phyloP scores from a whole-genome alignment of 2,329 filamentous ascomycete species.

The Fusarium verticillioides region DNA sequence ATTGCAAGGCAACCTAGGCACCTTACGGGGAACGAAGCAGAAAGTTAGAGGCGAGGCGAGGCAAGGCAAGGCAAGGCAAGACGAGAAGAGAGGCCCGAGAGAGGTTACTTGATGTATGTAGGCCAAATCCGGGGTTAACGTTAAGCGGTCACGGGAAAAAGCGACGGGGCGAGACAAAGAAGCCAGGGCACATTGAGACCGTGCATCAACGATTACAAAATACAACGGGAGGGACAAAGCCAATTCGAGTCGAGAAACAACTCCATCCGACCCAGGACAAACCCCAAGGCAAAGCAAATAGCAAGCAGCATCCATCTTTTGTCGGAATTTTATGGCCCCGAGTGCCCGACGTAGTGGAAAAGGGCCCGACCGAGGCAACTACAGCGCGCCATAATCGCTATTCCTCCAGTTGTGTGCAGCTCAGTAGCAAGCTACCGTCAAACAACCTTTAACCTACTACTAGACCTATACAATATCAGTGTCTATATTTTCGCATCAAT shows the following conservation, averaged over 20 bases:
- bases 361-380: conserved; percentile 27
- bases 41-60: conserved; percentile 10
- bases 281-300: conserved; percentile 21
- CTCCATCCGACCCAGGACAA: conserved; percentile 30
- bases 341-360: conserved; percentile 24
- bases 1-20: conserved; percentile 8
- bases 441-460: background rate
- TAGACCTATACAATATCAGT: background rate
- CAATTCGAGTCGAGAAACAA: conserved; percentile 39
- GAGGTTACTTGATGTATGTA: conserved; percentile 25
- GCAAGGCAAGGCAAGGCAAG: conserved; percentile 7
- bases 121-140: conserved; percentile 26
- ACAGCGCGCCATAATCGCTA: background rate
- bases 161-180: conserved; percentile 19
- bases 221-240: conserved; percentile 38
- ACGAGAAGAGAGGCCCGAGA: conserved; percentile 3
- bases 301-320: conserved; percentile 31
- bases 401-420: background rate
- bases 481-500: background rate
- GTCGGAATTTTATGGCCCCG: conserved; percentile 39
- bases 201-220: conserved; percentile 38
- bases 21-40: conserved; percentile 29
- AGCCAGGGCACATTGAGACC: conserved; percentile 28
- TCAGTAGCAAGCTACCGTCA: conserved; percentile 15
- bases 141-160: conserved; percentile 27